Base-by-base conservation (phyloP, 2,329 filamentous ascomycete genomes). In the Neoarthrinium moseri region DNA sequence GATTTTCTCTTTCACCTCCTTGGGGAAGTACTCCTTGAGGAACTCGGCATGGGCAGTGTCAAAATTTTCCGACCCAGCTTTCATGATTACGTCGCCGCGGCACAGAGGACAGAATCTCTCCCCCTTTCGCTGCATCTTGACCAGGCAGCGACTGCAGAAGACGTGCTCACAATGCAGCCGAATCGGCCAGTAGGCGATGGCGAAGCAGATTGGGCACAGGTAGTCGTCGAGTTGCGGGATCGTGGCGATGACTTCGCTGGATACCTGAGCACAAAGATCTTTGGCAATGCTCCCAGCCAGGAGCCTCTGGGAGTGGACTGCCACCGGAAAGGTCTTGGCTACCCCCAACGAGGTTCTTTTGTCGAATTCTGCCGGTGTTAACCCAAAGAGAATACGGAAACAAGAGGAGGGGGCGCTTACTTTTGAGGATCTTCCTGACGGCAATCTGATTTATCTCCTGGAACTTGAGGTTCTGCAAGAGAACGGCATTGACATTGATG, bases 211-310 rank as follows among this genome's bases (percentile, higher is more conserved):
- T 2, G 89, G 89, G 56, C 89, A 95, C 7, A 84, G 74, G 66
- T 91, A 92, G 66, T 95, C 90, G 58, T 90, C 84, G n/a, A 94
- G 67, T 57, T 91, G 88, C 1, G 90, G 90, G 6, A 95, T 84
- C 35, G 87, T 73, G 10, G 78, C 78, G 15, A 95, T 74, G 4
- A 95, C 75, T 49, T 90, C 81, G 24, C 81, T 78, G 1, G 85
- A 84, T 51, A 95, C 80, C 56, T 87, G 80, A 18, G 85, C 81
- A 60, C 88, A 91, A 37, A 94, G 78, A 46, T 87, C 83, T 59
- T 84, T 87, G 33, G 89, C 86, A 51, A 94, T 80, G 43, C 78
- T 79, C 48, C 82, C 78, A 1, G 84, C 76, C 48, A 89, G 73
- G 29, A 86, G 77, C 38, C 77, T 76, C 18, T 80, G 75, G 3